A percentile compares a stretch with the other conserved stretches of the same genome.
Conservation (phyloP, 2,329 filamentous ascomycete genomes). For the Saccharata proteae region DNA sequence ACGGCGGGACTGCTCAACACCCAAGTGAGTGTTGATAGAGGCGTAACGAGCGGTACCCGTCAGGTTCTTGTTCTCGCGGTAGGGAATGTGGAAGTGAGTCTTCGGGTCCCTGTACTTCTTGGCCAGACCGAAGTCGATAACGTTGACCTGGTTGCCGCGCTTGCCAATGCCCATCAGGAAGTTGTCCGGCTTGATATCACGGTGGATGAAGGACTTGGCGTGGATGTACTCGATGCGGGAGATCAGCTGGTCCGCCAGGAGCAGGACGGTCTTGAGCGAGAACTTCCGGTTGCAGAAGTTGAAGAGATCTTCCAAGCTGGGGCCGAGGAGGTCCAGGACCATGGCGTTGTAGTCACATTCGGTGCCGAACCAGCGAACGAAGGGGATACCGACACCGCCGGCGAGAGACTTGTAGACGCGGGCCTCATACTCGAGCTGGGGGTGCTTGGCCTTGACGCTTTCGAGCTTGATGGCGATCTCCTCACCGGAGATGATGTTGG, state of each 20-base stretch:
- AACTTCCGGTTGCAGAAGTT: conserved; percentile 99
- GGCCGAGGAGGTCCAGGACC: conserved; percentile 93
- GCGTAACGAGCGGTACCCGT: conserved; percentile 97
- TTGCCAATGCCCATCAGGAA: conserved; percentile 99
- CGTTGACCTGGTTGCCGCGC: conserved; percentile 98
- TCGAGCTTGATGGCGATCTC: conserved; percentile 99
- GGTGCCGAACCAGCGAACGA: conserved; percentile 98
- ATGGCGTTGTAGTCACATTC: conserved; percentile 99
- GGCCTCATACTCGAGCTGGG: conserved; percentile 96
- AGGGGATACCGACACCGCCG: conserved; percentile 93
- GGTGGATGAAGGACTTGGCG: conserved; percentile 98
- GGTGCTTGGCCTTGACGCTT: conserved; percentile 98
- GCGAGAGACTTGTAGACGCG: conserved; percentile 84
- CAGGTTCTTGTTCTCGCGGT: conserved; percentile 99
- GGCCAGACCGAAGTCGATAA: conserved; percentile 96
- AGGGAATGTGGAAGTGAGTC: conserved; percentile 99
- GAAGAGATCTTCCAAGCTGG: conserved; percentile 94
- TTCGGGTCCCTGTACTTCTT: conserved; percentile 99
- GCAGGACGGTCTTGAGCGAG: conserved; percentile 92
- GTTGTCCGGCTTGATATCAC: conserved; percentile 99
- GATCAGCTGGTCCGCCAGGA: conserved; percentile 95
- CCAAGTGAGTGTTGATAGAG: conserved; percentile 96
- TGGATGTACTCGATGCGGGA: conserved; percentile 99
- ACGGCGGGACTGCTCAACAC: conserved; percentile 96
- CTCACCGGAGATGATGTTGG: conserved; percentile 98